phyloP scores from a whole-genome alignment of 148 eudicot genomes.

The Chenopodium berlandieri region DNA sequence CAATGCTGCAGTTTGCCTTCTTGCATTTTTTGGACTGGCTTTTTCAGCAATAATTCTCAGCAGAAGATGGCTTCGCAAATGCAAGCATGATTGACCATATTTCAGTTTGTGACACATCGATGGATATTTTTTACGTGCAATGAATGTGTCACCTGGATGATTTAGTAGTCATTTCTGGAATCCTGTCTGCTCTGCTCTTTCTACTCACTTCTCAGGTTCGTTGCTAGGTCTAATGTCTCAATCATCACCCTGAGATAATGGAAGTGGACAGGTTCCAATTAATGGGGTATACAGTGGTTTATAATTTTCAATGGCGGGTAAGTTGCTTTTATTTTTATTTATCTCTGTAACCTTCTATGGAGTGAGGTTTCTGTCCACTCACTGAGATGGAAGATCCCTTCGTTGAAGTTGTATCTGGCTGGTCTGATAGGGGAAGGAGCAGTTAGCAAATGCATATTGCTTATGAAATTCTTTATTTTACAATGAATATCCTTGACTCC shows the following conservation, averaged over 20 bases:
- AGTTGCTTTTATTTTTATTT: neutral
- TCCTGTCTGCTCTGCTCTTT: neutral
- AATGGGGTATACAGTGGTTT: neutral
- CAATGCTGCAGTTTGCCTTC: conserved; percentile 26
- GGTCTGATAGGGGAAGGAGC: neutral
- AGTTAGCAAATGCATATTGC: neutral
- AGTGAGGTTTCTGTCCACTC: neutral
- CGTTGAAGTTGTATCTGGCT: neutral
- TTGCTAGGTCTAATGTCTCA: neutral
- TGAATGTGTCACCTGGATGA: neutral
- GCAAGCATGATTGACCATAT: conserved; percentile 23
- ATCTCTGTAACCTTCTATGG: neutral
- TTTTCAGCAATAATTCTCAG: conserved; percentile 10
- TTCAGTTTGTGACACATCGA: neutral
- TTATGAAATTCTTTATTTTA: neutral
- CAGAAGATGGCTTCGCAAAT: conserved; percentile 19
- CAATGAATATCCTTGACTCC: neutral
- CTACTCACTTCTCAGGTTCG: neutral
- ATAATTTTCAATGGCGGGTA: neutral
- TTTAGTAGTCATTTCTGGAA: neutral
- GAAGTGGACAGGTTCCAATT: neutral
- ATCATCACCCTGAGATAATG: neutral
- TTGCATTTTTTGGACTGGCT: conserved; percentile 16
- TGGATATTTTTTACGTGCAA: neutral
- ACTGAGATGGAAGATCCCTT: neutral